Evolutionary conservation across 306 rosid genomes (phyloP), one percentile per base, ranked within the genome.

Genomic region (Castanea sativa): DNA sequence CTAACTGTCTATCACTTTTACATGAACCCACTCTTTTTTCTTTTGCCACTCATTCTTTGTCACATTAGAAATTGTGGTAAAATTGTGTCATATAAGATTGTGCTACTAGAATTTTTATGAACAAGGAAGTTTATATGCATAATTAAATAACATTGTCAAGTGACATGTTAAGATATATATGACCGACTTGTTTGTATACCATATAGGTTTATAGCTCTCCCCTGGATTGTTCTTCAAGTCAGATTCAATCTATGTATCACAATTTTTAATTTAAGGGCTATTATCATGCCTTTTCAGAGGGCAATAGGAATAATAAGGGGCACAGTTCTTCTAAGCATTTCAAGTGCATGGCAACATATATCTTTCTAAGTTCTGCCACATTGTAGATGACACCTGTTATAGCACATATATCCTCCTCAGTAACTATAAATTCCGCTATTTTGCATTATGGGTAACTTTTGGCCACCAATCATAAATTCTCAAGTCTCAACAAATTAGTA

Each of bases 261-360:
- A 20, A 5, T n/a, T 72, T 43, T 79, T 73, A 58, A 70, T 38
- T 59, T 12, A 9, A 51, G 64, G 79, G 38, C 6, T 29, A 55
- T 74, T 74, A 51, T 13, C 61, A 15, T 79, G 56, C 43, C 41
- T 13, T 21, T 75, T 78, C 29, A 78, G 78, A 61, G 41, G 41
- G 33, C 79, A 69, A 83, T 7, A n/a, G 71, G 73, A 72, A 56
- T 64, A 53, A 63, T 29, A 79, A 19, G 41, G 41, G 57, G 32
- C 45, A 56, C 65, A 71, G 32, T 51, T 19, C 58, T 82, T 58
- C 35, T 35, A 65, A 65, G 81, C 79, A 78, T 73, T 56, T 60
- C 5, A 14, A 63, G n/a, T 21, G 23, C 27, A 59, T 1, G 65
- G 65, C 30, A 23, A 59, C 32, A 10, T 59, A 14, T 20, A 29